Evolutionary conservation across 192 early-diverging fungal genomes (phyloP), one percentile per base, ranked within the genome.

Genomic region (Borealophlyctis nickersoniae): DNA sequence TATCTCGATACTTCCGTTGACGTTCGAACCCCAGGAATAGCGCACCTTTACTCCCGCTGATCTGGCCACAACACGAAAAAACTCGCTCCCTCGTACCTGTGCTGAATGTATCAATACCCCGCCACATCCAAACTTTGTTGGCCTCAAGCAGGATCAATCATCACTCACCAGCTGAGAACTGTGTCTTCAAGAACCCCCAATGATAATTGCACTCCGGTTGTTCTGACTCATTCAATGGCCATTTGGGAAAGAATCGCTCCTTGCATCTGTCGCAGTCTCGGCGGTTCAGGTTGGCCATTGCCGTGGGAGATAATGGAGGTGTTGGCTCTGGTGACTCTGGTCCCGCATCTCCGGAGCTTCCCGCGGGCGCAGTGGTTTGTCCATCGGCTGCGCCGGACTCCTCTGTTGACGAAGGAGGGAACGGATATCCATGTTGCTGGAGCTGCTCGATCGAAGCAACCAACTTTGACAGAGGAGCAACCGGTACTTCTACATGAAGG

Each of bases 191-290:
- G 34, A 59, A 49, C 5, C 76, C 73, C 33, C 72, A 70, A 66
- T 87, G 86, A 51, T 73, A 83, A 0, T 29, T 36, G 66, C 86
- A 87, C 14, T 59, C 72, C 16, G 33, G 49, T 48, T 60, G 53
- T 51, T 80, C 82, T 11, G 55, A 29, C 5, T 66, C 64, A 0
- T 70, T 70, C 29, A 85, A 53, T 2, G 71, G 63, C 19, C 63
- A 72, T 35, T 59, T 73, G 0, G 80, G 77, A 2, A 66, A 63
- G 64, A 79, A 87, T 2, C 60, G 7, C 19, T 64, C 49, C 39
- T 72, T 67, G 53, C 86, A 87, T 39, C 86, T 70, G 14, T 81
- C 77, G 51, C 35, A 14, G 23, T 24, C n/a, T 56, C 52, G 23
- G 22, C 52, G 26, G 50, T 1, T 65, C 63, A n/a, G 48, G 48